Evolutionary conservation across 2,329 filamentous ascomycete genomes (phyloP).

Genomic region (Alternaria solani): DNA sequence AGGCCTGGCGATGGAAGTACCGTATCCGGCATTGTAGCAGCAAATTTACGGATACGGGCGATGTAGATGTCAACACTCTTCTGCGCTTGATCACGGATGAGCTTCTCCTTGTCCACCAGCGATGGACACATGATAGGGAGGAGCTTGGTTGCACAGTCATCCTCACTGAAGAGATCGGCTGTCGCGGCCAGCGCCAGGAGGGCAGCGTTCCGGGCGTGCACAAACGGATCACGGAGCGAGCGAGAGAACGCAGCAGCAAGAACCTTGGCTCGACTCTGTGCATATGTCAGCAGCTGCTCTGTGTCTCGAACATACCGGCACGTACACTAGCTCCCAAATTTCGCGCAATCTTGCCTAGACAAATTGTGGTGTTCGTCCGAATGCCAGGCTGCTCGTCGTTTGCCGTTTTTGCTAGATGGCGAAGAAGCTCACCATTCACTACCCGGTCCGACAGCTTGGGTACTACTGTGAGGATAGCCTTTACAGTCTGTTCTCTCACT

Average conservation of each 20-base stretch:
- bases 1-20: conserved; percentile 71
- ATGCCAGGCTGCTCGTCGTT: conserved; percentile 98
- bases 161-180: conserved; percentile 83
- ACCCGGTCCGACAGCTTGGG: conserved; percentile 89
- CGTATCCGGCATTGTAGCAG: conserved; percentile 79
- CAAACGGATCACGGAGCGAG: conserved; percentile 89
- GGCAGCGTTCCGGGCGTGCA: conserved; percentile 90
- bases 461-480: conserved; percentile 88
- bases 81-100: conserved; percentile 88
- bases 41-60: conserved; percentile 80
- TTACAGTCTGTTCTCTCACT: conserved; percentile 94
- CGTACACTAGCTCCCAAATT: conserved; percentile 73
- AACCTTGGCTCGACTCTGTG: conserved; percentile 82
- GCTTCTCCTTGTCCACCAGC: conserved; percentile 92
- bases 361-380: conserved; percentile 97
- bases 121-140: conserved; percentile 84
- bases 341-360: conserved; percentile 92
- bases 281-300: conserved; percentile 17
- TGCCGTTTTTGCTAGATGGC: conserved; percentile 90
- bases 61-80: conserved; percentile 90
- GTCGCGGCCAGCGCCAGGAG: conserved; percentile 87
- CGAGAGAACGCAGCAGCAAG: conserved; percentile 91
- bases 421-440: conserved; percentile 91
- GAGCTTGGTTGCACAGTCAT: conserved; percentile 85
- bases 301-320: neutral